A percentile compares a stretch with the other conserved stretches of the same genome.
These are phyloP conservation scores for Trichosporon sp. DNA, from an alignment of 1,284 basidiomycete species.

Conservation along the genomic window DNA sequence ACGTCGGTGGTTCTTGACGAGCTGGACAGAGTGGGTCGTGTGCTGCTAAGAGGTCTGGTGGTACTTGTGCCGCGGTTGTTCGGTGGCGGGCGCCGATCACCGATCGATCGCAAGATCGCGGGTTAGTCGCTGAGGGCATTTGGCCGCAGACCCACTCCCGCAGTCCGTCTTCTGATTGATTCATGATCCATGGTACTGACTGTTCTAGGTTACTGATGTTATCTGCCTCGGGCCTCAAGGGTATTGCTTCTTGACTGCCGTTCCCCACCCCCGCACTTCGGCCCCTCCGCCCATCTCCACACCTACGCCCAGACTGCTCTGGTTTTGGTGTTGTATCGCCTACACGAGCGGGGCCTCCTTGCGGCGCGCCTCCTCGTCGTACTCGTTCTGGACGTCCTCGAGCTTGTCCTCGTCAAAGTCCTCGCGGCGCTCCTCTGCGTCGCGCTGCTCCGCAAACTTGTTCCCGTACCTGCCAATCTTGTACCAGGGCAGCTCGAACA, in stretches of 20 bases:
- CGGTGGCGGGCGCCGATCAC: too few species aligned
- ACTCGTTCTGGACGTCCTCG: neutral
- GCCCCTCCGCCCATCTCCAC: too few species aligned
- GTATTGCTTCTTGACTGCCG: neutral
- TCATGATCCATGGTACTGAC: too few species aligned
- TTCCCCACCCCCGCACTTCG: too few species aligned
- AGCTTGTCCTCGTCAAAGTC: constrained; percentile 11
- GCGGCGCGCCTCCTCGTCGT: neutral
- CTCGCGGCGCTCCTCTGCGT: constrained; percentile 8
- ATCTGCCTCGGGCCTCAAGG: too few species aligned
- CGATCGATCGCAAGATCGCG: too few species aligned
- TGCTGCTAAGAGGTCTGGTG: too few species aligned
- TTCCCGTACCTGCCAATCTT: constrained; percentile 14
- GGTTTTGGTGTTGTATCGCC: too few species aligned
- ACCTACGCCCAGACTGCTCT: too few species aligned
- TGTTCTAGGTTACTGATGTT: neutral
- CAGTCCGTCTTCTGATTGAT: neutral
- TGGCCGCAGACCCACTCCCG: neutral
- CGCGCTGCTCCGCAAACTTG: constrained; percentile 7
- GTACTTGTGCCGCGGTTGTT: neutral
- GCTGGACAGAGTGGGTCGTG: neutral
- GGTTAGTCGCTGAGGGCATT: neutral
- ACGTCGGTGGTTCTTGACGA: neutral
- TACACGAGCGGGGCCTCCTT: neutral
- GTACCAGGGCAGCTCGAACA: constrained; percentile 21